Evolutionary conservation across 2,329 filamentous ascomycete species (phyloP), one percentile per base, ranked within the genome.

Genomic region (Pseudocercospora musae): DNA sequence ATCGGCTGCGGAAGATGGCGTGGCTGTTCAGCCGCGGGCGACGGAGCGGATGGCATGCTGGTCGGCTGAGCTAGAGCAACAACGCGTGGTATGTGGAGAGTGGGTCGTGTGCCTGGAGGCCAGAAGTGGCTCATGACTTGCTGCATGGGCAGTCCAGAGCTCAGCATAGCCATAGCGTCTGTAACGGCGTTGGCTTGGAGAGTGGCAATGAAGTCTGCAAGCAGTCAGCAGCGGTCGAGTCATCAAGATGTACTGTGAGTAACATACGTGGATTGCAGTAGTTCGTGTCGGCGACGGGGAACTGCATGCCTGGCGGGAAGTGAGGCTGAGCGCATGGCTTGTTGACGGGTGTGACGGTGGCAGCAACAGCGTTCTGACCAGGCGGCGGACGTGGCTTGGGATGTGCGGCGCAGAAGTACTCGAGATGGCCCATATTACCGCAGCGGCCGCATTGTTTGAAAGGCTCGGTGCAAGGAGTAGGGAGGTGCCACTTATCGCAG

Each of bases 401-500:
- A 18, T 65, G 53, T 42, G 59, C 25, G 5, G 70, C 68, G 42
- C 70, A 72, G 62, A 68, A 69, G 42, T 59, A 54, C 20, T 65
- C 57, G 21, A 68, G n/a, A 33, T 72, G 70, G 18, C 70, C 70
- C 13, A 27, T 29, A n/a, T 63, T 37, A 4, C 48, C 37, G 61
- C 70, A 72, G 13, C 62, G 62, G n/a, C 15, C 42, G 50, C 70
- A 72, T 5, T 58, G 13, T 13, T 63, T 29, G 13, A 68, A 18
- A 1, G 54, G 33, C 1, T 37, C 18, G 21, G 44, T 11, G 42
- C 70, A 72, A 3, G 69, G 67, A 1, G 50, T 10, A 3, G 70
- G 70, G 7, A 72, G 67, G 48, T 72, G 70, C 70, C 70, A 70
- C 10, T 31, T 23, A 52, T 70, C 69, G 53, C 69, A 71, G 59